phyloP scores from a whole-genome alignment of 208 protist genomes.

The Trypanosoma platydactyli region DNA sequence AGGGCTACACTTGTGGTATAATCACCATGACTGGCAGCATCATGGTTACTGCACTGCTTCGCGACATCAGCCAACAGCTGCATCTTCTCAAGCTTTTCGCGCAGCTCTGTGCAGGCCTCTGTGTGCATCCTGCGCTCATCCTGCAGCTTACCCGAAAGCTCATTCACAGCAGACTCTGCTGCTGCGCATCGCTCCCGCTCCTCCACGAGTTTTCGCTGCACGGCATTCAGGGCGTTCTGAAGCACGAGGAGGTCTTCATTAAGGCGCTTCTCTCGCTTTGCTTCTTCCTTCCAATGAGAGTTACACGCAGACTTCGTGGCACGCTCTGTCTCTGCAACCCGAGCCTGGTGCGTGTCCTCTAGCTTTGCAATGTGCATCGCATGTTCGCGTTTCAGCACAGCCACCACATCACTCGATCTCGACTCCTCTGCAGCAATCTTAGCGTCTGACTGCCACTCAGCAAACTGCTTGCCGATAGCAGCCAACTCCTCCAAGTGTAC shows the following conservation, averaged over 20 bases:
- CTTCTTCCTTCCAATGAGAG: conserved; percentile 4
- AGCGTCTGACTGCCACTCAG: conserved; percentile 13
- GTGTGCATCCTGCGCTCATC: conserved; percentile 24
- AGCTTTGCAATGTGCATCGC: conserved; percentile 4
- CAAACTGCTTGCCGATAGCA: conserved; percentile 20
- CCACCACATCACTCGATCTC: neutral
- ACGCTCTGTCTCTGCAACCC: conserved; percentile 14
- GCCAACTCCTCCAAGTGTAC: conserved; percentile 24
- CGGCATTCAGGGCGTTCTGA: conserved; percentile 17
- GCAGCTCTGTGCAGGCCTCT: conserved; percentile 24
- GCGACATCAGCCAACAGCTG: conserved; percentile 24
- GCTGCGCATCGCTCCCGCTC: neutral
- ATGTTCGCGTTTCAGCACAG: conserved; percentile 12
- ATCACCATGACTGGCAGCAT: neutral
- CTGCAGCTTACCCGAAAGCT: conserved; percentile 6
- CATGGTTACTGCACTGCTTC: conserved; percentile 1
- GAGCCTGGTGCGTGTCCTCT: conserved; percentile 6
- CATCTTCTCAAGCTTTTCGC: conserved; percentile 25
- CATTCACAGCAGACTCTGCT: neutral
- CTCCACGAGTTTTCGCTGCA: conserved; percentile 15
- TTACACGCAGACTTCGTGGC: conserved; percentile 8
- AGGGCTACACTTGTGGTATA: conserved; percentile 7
- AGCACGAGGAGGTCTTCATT: conserved; percentile 29
- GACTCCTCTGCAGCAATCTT: neutral
- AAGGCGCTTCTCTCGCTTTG: conserved; percentile 10